Percentiles rank a stretch among this genome's conserved stretches.
Evolutionary conservation across 768 basidiomycete genomes (phyloP).

Genomic region (Podaxis sp.): DNA sequence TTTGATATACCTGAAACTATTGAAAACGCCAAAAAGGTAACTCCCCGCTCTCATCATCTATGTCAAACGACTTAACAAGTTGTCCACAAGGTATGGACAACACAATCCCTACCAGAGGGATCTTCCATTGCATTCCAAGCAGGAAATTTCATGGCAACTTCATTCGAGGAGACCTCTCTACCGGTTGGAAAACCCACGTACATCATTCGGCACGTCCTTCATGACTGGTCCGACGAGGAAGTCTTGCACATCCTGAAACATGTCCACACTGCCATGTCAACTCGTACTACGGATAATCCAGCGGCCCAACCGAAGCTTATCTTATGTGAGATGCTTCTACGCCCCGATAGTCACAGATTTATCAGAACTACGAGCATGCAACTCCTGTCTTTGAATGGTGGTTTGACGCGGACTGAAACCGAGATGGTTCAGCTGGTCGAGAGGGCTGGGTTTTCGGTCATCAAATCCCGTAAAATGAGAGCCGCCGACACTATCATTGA

Average conservation of each 20-base stretch:
- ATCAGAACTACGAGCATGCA: conserved; percentile 8
- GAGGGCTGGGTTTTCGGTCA: conserved; percentile 1
- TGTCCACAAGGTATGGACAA: not conserved
- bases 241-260: conserved; percentile 7
- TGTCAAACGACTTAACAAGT: not conserved
- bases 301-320: not conserved
- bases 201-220: conserved; percentile 9
- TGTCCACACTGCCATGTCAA: conserved; percentile 1
- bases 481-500: conserved; percentile 6
- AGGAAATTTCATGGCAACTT: conserved; percentile 1
- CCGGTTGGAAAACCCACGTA: conserved; percentile 8
- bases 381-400: conserved; percentile 1
- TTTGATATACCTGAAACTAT: conserved; percentile 3
- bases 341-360: not conserved
- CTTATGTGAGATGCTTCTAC: conserved; percentile 5
- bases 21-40: conserved; percentile 5
- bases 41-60: not conserved
- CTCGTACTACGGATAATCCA: not conserved
- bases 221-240: conserved; percentile 7
- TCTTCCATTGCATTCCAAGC: conserved; percentile 1
- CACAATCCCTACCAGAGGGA: not conserved
- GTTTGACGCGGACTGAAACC: not conserved
- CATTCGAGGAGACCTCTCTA: not conserved
- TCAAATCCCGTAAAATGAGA: conserved; percentile 2
- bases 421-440: conserved; percentile 1